Percentiles rank a stretch among this genome's conserved stretches.
Evolutionary conservation across 192 early-diverging fungal genomes (phyloP).

Genomic region (Coemansia sp.): DNA sequence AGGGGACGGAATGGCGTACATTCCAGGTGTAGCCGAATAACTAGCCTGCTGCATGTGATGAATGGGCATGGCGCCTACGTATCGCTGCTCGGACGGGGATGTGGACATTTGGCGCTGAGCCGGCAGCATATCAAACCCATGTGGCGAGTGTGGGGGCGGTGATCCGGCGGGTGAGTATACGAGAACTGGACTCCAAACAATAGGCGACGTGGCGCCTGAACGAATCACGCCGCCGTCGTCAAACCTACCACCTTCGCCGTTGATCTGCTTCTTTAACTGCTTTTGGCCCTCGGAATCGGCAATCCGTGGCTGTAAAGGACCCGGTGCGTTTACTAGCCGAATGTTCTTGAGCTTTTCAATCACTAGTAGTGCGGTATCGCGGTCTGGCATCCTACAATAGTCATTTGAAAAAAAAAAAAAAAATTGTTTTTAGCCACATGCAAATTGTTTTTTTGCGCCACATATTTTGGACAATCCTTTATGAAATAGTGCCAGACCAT

Average conservation of each 20-base stretch:
- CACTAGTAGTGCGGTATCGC: constrained; percentile 64
- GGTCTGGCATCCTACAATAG: constrained; percentile 64
- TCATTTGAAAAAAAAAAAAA: background rate
- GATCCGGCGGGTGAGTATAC: constrained; percentile 39
- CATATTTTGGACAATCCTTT: background rate
- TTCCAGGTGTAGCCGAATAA: background rate
- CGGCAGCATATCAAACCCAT: constrained; percentile 3
- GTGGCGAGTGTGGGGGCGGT: constrained; percentile 20
- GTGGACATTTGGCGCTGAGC: constrained; percentile 1
- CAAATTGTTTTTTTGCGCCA: background rate
- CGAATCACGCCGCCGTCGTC: constrained; percentile 24
- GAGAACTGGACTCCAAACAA: constrained; percentile 52
- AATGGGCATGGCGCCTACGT: background rate
- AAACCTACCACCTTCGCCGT: constrained; percentile 28
- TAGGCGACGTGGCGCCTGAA: constrained; percentile 29
- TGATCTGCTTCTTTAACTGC: constrained; percentile 68
- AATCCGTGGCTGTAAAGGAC: constrained; percentile 75
- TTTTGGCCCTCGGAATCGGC: constrained; percentile 82
- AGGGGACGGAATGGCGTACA: constrained; percentile 19
- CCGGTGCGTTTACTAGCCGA: constrained; percentile 61
- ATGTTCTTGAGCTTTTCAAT: constrained; percentile 71
- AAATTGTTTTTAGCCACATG: background rate
- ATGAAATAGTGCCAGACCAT: constrained; percentile 4
- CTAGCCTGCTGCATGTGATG: constrained; percentile 1
- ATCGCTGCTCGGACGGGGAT: background rate